Evolutionary conservation across 2,329 filamentous ascomycete species (phyloP), one percentile per base, ranked within the genome.

Genomic region (Pyricularia sp.): DNA sequence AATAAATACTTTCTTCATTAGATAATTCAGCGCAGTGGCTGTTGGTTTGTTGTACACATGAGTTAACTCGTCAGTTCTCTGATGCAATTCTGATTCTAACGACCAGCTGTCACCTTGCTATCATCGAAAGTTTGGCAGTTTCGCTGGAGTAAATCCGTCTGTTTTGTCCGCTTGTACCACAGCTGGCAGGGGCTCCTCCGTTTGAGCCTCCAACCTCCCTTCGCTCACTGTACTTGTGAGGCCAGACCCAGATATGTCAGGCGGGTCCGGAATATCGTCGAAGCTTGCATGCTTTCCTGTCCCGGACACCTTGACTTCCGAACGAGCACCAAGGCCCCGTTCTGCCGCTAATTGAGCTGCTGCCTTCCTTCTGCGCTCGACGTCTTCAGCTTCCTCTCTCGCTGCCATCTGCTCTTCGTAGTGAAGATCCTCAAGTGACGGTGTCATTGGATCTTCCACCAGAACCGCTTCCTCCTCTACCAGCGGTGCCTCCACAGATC

Each of bases 331-430:
- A 24, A 57, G 73, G 0, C 83, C 83, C 31, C 78, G 77, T 67
- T 81, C 76, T 10, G 76, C 71, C 1, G 84, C 84, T 49, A 86
- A 71, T 63, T 79, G 76, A 12, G 75, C 73, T 1, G 84, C 84
- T 8, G 81, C 82, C 64, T 78, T 75, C 64, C 83, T 78, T 69
- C 81, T 83, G 65, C 77, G 78, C 67, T 81, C 79, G 33, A 86
- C 70, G 57, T 82, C 79, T 30, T 78, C 76, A 22, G 84, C 79
- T 67, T 88, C 83, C 68, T 84, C 78, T 62, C 74, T 74, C 57
- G 77, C 77, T 7, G 82, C 73, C 31, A 74, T 74, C 63, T 81
- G 78, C 66, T 87, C 85, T 68, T 86, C 84, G 30, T 75, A 71
- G 60, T 78, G 77, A 55, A 87, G 70, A 66, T 85, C 79, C 31